Evolutionary conservation across 2,329 filamentous ascomycete species (phyloP), one percentile per base, ranked within the genome.

Genomic region (Cladosporium oxysporum): DNA sequence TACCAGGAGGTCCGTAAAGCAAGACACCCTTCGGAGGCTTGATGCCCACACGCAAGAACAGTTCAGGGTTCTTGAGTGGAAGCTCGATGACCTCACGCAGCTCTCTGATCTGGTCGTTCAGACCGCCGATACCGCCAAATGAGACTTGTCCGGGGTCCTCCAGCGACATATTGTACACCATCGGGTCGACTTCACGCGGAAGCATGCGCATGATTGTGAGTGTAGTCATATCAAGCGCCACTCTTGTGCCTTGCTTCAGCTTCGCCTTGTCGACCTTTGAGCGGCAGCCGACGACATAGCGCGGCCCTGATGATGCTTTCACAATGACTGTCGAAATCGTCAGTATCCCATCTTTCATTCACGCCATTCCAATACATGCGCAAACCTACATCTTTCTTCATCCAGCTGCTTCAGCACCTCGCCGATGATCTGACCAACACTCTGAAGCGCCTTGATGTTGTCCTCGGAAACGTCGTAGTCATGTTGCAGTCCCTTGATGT

Each of bases 191-290:
- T 83, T 99, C 95, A 79, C 95, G 91, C 67, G 95, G 96, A 57
- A 99, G 86, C 95, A 99, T 99, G 76, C 95, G 92, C 95, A 99
- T 99, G 81, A 99, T 99, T 68, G 95, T 99, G 72, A 99, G 90
- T 23, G 95, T 99, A 61, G 95, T 99, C 95, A 99, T 99, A 77
- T 99, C 95, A 67, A 99, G 89, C 37, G 95, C 94, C 64, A 99
- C 95, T 76, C 95, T 92, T 31, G 94, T 97, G 74, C 96, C 96
- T 82, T 99, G 95, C 87, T 98, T 99, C 78, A 99, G 84, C 85
- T 97, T 98, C 69, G 85, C 83, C 83, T 96, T 97, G 84, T 99
- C 95, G 76, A 99, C 95, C 82, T 99, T 99, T 69, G 93, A 97
- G 75, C 95, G 90, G 84, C 95, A 99, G 66, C 95, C 95, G 73